phyloP scores from a whole-genome alignment of 1,284 basidiomycete genomes.

The Neonothopanus nambi region DNA sequence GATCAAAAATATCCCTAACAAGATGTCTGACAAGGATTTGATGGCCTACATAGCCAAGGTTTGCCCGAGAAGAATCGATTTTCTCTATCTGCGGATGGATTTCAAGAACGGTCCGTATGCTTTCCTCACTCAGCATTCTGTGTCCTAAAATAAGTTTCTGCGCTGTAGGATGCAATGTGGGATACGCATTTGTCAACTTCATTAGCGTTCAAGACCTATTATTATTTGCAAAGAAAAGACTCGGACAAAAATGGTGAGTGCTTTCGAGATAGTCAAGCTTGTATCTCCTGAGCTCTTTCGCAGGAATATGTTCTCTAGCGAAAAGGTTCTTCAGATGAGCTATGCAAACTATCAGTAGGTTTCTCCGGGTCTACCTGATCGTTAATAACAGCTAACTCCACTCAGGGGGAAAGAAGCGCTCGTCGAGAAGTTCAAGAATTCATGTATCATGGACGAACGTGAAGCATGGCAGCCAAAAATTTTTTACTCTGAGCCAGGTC shows the following conservation, averaged over 20 bases:
- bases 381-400: neutral
- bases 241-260: slow-evolving; percentile 75
- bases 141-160: neutral
- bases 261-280: neutral
- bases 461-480: slow-evolving; percentile 83
- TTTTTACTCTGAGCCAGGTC: slow-evolving; percentile 73
- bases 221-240: slow-evolving; percentile 66
- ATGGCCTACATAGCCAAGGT: slow-evolving; percentile 68
- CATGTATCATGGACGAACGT: slow-evolving; percentile 80
- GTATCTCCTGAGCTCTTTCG: slow-evolving; percentile 7
- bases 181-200: slow-evolving; percentile 88
- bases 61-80: slow-evolving; percentile 72
- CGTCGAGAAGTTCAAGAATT: slow-evolving; percentile 85
- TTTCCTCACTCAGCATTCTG: slow-evolving; percentile 2
- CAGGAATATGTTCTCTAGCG: slow-evolving; percentile 86
- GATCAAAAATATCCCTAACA: slow-evolving; percentile 89
- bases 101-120: slow-evolving; percentile 66
- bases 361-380: slow-evolving; percentile 18
- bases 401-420: slow-evolving; percentile 81
- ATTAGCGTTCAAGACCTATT: slow-evolving; percentile 75
- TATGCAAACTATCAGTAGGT: slow-evolving; percentile 84
- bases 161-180: slow-evolving; percentile 76
- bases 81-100: slow-evolving; percentile 84
- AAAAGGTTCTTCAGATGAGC: slow-evolving; percentile 84
- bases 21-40: slow-evolving; percentile 79